phyloP scores from a whole-genome alignment of 75 land plant genomes.

The Sequoiadendron giganteum region DNA sequence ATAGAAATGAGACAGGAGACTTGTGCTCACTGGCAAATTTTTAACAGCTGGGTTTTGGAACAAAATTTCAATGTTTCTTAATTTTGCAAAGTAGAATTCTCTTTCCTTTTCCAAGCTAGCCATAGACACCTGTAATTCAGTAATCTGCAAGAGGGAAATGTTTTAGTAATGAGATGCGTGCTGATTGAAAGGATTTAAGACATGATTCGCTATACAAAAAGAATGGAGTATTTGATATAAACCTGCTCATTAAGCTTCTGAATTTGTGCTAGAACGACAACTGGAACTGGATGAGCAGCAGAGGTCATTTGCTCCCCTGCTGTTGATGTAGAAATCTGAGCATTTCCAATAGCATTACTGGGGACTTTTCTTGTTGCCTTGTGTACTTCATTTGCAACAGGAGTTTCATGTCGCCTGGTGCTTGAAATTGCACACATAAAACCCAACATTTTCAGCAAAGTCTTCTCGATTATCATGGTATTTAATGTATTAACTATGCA shows the following conservation, averaged over 20 bases:
- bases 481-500: no score
- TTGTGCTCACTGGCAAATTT: constrained; percentile 42
- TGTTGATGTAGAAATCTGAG: constrained; percentile 16
- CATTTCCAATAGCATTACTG: constrained; percentile 13
- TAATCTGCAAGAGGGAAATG: constrained; percentile 43
- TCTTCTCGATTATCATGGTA: no score
- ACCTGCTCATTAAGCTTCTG: constrained; percentile 8
- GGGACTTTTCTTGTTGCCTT: neutral
- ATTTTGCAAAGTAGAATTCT: constrained; percentile 91
- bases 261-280: neutral
- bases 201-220: constrained; percentile 15
- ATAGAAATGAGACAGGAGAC: neutral
- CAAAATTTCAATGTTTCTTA: constrained; percentile 87
- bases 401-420: constrained; percentile 26
- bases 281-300: neutral
- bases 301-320: neutral
- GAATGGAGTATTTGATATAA: neutral
- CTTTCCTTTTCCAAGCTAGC: constrained; percentile 93
- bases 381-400: neutral
- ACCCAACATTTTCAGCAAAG: no score
- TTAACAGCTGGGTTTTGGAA: constrained; percentile 78
- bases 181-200: neutral
- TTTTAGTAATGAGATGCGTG: neutral
- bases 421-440: constrained; percentile 20
- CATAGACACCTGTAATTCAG: constrained; percentile 76